Conservation (phyloP, 805 yeast genomes). For the Ogataea saltuana region DNA sequence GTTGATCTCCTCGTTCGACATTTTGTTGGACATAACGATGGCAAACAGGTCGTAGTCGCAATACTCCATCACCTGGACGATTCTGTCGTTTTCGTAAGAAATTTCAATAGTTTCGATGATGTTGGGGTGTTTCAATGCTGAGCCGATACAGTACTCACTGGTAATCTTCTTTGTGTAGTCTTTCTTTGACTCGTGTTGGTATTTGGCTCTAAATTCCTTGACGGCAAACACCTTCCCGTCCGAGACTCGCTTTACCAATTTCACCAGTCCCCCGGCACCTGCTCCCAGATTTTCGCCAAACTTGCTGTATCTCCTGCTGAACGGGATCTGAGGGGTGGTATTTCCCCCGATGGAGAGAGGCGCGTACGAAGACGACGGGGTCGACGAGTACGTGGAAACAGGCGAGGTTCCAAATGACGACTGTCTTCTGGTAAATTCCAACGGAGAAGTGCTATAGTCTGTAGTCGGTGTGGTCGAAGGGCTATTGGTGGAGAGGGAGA, state of each 20-base stretch:
- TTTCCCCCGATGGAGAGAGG: slow-evolving; percentile 39
- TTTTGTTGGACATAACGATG: slow-evolving; percentile 89
- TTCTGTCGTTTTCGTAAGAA: slow-evolving; percentile 82
- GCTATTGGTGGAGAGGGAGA: slow-evolving; percentile 9
- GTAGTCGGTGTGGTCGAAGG: slow-evolving; percentile 13
- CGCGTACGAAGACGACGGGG: slow-evolving; percentile 8
- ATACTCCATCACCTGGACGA: slow-evolving; percentile 91
- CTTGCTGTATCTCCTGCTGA: slow-evolving; percentile 74
- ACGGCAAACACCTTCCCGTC: slow-evolving; percentile 85
- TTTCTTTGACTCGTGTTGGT: slow-evolving; percentile 69
- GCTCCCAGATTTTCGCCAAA: slow-evolving; percentile 88
- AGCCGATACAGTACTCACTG: slow-evolving; percentile 92
- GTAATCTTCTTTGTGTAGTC: slow-evolving; percentile 92
- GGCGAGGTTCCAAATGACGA: slow-evolving; percentile 18
- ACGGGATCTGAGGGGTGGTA: slow-evolving; percentile 52
- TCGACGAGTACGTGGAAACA: slow-evolving; percentile 12
- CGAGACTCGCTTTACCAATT: slow-evolving; percentile 62
- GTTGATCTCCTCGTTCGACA: slow-evolving; percentile 74
- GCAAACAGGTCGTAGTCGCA: slow-evolving; percentile 93
- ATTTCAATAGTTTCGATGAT: slow-evolving; percentile 90
- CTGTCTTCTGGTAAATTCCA: slow-evolving; percentile 19
- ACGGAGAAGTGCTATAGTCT: slow-evolving; percentile 26
- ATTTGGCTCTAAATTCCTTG: slow-evolving; percentile 82
- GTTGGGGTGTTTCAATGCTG: slow-evolving; percentile 85
- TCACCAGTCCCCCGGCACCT: slow-evolving; percentile 93